These are phyloP conservation scores for Aspergillus thermomutatus DNA, from an alignment of 2,329 filamentous ascomycete genomes.

Conservation along the genomic window DNA sequence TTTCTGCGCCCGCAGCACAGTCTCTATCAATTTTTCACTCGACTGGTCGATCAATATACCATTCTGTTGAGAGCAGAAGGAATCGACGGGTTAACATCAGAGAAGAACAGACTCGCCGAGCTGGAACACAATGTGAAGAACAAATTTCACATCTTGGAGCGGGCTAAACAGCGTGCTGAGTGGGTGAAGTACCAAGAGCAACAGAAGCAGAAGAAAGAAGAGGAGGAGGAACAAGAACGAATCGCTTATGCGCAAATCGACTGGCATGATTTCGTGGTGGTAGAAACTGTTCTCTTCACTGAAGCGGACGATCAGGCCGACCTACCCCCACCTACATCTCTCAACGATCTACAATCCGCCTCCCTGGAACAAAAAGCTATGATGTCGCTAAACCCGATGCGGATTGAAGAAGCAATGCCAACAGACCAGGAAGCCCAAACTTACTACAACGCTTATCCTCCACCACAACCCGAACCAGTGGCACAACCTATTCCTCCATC, in stretches of 20 bases:
- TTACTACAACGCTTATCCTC: slow-evolving; percentile 50
- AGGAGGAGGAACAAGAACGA: slow-evolving; percentile 78
- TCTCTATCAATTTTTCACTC: slow-evolving; percentile 91
- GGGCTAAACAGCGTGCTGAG: slow-evolving; percentile 81
- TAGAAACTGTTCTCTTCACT: slow-evolving; percentile 90
- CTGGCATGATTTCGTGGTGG: slow-evolving; percentile 96
- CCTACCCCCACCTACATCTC: slow-evolving; percentile 81
- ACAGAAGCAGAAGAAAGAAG: slow-evolving; percentile 85
- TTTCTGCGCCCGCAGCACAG: slow-evolving; percentile 94
- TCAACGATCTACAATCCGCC: slow-evolving; percentile 88
- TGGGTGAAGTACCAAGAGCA: slow-evolving; percentile 80
- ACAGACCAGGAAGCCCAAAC: slow-evolving; percentile 61
- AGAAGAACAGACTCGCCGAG: slow-evolving; percentile 69
- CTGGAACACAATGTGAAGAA: slow-evolving; percentile 73
- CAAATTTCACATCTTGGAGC: slow-evolving; percentile 73
- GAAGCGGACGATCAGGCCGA: slow-evolving; percentile 83
- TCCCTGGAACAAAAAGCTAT: slow-evolving; percentile 93
- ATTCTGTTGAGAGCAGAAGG: slow-evolving; percentile 67
- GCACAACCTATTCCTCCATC: slow-evolving; percentile 27
- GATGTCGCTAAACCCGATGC: slow-evolving; percentile 75
- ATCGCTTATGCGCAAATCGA: slow-evolving; percentile 81
- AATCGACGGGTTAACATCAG: slow-evolving; percentile 65
- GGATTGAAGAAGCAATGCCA: slow-evolving; percentile 94
- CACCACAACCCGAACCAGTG: slow-evolving; percentile 37
- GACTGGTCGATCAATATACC: slow-evolving; percentile 92